phyloP scores from a whole-genome alignment of 1,139 yeast species.

The Debaryomycetaceae sp. region DNA sequence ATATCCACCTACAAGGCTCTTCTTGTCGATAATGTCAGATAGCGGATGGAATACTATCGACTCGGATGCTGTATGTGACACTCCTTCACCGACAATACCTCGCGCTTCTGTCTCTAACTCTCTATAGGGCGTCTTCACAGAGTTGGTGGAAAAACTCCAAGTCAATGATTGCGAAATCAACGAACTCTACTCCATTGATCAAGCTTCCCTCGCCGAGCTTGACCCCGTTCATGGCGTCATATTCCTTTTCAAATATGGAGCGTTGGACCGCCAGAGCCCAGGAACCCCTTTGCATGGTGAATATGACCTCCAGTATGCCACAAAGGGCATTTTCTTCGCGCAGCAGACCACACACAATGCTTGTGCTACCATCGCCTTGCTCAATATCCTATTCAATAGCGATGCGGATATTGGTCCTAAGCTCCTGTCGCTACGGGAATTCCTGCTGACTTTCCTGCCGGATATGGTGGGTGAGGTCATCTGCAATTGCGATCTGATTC shows the following conservation, averaged over 20 bases:
- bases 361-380: conserved; percentile 72
- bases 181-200: conserved; percentile 47
- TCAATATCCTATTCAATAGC: conserved; percentile 40
- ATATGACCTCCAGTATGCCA: conserved; percentile 29
- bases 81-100: neutral
- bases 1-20: neutral
- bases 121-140: conserved; percentile 53
- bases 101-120: conserved; percentile 5
- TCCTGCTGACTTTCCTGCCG: conserved; percentile 46
- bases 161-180: conserved; percentile 48
- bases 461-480: conserved; percentile 54
- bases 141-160: conserved; percentile 48
- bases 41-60: conserved; percentile 61
- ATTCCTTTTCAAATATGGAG: conserved; percentile 53
- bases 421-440: conserved; percentile 36
- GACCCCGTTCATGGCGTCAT: conserved; percentile 50
- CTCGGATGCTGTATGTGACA: conserved; percentile 46
- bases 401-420: conserved; percentile 40
- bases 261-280: conserved; percentile 19
- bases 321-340: conserved; percentile 44
- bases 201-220: conserved; percentile 27
- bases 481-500: conserved; percentile 48
- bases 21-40: conserved; percentile 4
- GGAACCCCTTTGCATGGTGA: conserved; percentile 33
- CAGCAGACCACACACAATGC: conserved; percentile 61